Evolutionary conservation across 108 stramenopile species (phyloP).

Genomic region (Cyclostephanos invisitatus): DNA sequence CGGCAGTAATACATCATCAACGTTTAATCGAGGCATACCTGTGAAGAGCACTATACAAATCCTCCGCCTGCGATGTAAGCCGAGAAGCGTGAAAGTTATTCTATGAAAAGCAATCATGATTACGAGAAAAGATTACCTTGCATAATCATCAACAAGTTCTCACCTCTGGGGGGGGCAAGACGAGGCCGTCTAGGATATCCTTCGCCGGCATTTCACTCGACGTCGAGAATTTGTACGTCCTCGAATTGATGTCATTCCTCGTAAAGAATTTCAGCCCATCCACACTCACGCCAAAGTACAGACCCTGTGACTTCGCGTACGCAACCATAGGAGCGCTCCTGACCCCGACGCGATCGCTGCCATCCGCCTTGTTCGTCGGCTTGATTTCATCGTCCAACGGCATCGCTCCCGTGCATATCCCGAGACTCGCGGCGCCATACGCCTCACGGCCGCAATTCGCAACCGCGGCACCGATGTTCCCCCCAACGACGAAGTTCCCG

Average conservation of each 20-base stretch:
- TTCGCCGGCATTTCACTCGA: conserved; percentile 58
- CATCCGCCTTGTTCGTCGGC: conserved; percentile 65
- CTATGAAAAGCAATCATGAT: background rate
- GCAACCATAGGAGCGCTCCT: conserved; percentile 71
- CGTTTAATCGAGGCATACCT: conserved; percentile 14
- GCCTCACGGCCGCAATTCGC: conserved; percentile 78
- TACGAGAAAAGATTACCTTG: background rate
- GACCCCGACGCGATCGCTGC: conserved; percentile 25
- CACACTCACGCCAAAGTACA: conserved; percentile 85
- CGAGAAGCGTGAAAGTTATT: background rate
- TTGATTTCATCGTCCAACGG: conserved; percentile 48
- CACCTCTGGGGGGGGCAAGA: conserved; percentile 69
- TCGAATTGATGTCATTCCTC: conserved; percentile 76
- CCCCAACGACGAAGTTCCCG: conserved; percentile 76
- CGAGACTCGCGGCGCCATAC: conserved; percentile 79
- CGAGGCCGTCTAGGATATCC: conserved; percentile 77
- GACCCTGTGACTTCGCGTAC: conserved; percentile 85
- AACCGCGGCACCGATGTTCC: conserved; percentile 79
- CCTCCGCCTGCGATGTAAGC: conserved; percentile 51
- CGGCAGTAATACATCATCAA: background rate
- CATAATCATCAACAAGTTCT: background rate
- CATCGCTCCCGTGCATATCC: conserved; percentile 41
- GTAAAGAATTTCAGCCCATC: conserved; percentile 84
- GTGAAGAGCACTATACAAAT: conserved; percentile 76
- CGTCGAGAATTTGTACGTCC: conserved; percentile 74